phyloP scores from a whole-genome alignment of 257 asterid species.

The Ligustrum vulgare region DNA sequence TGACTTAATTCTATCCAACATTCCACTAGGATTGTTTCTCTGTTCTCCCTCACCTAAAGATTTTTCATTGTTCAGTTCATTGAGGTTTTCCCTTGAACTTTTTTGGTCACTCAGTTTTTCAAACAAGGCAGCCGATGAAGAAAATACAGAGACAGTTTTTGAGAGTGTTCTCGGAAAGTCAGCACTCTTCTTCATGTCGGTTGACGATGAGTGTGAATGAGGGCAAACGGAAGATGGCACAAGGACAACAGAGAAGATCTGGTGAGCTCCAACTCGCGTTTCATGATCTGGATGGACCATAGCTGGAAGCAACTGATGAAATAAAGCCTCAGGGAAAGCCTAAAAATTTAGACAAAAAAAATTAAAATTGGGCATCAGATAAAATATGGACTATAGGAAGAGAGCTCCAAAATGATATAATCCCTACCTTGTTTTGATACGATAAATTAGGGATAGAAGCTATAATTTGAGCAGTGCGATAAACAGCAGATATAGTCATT shows the following conservation, averaged over 20 bases:
- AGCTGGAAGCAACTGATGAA: conserved; percentile 93
- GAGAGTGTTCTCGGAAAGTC: conserved; percentile 80
- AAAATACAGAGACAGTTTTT: conserved; percentile 87
- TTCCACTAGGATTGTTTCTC: conserved; percentile 44
- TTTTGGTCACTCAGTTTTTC: conserved; percentile 66
- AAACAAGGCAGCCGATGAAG: conserved; percentile 93
- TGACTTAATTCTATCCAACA: conserved; percentile 68
- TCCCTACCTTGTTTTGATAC: conserved; percentile 70
- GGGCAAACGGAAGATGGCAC: conserved; percentile 91
- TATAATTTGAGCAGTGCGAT: conserved; percentile 79
- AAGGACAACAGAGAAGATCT: conserved; percentile 85
- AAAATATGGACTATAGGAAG: neutral
- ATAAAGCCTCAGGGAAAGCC: conserved; percentile 97
- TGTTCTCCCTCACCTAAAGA: conserved; percentile 41
- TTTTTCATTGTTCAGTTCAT: conserved; percentile 33
- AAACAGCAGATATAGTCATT: conserved; percentile 79
- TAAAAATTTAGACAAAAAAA: conserved; percentile 25
- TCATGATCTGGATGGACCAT: conserved; percentile 96
- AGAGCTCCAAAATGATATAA: neutral
- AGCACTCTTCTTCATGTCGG: conserved; percentile 39
- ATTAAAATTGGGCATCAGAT: neutral
- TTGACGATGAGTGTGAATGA: conserved; percentile 31
- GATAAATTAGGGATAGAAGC: conserved; percentile 71
- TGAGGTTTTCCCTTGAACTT: conserved; percentile 33
- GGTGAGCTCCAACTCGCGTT: conserved; percentile 92